Evolutionary conservation across 176 grass and related monocot genomes (phyloP).

Genomic region (Calamus simplicifolius): DNA sequence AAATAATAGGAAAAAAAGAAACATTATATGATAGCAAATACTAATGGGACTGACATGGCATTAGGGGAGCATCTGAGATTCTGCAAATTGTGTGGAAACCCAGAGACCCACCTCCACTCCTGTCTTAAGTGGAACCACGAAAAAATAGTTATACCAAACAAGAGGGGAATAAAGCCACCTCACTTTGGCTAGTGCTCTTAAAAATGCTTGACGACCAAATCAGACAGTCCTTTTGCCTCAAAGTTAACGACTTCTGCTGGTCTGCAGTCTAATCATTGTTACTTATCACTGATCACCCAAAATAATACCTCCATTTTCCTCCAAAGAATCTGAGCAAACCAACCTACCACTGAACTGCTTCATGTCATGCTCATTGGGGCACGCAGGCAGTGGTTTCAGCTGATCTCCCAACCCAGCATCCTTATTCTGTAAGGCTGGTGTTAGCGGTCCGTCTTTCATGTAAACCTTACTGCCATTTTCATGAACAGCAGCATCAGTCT

Average conservation of each 20-base stretch:
- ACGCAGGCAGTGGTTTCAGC: too few relatives aligned
- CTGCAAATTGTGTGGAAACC: conserved; percentile 79
- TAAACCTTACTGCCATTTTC: conserved; percentile 2
- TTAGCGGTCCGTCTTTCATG: conserved; percentile 20
- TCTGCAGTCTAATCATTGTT: too few relatives aligned
- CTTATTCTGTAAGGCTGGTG: background rate
- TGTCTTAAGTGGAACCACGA: conserved; percentile 36
- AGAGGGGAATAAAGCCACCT: conserved; percentile 33
- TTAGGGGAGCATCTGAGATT: conserved; percentile 58
- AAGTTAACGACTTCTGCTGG: too few relatives aligned
- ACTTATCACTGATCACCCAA: too few relatives aligned
- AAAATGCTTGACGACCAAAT: too few relatives aligned
- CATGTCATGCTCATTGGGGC: too few relatives aligned
- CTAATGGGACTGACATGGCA: conserved; percentile 36
- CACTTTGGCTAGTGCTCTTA: too few relatives aligned
- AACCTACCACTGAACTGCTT: too few relatives aligned
- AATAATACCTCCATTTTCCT: too few relatives aligned
- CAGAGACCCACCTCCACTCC: conserved; percentile 70
- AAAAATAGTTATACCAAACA: conserved; percentile 26
- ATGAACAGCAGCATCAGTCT: background rate
- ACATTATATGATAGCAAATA: background rate
- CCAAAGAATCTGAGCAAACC: too few relatives aligned
- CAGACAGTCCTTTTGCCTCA: too few relatives aligned
- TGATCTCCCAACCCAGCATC: background rate
- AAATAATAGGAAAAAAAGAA: too few relatives aligned